A percentile compares a stretch with the other conserved stretches of the same genome.
phyloP scores from a whole-genome alignment of 306 rosid genomes.

The Cyclanthera cordifolia region DNA sequence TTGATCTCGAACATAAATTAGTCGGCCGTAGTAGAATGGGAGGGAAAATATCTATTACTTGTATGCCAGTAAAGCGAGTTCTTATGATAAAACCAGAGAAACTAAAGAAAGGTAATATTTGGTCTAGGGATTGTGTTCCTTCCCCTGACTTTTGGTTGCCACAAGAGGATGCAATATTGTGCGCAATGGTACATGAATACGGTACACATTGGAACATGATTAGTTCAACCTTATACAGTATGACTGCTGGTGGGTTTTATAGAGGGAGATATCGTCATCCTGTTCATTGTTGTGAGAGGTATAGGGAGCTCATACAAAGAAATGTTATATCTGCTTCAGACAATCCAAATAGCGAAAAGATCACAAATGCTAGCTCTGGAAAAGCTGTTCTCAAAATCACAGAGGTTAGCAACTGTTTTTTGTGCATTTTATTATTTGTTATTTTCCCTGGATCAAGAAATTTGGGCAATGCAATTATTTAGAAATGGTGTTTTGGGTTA shows the following conservation, averaged over 20 bases:
- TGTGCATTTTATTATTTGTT: background rate
- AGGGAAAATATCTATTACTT: constrained; percentile 78
- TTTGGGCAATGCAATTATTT: background rate
- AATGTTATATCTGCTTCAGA: constrained; percentile 52
- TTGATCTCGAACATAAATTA: constrained; percentile 56
- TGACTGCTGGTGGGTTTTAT: constrained; percentile 81
- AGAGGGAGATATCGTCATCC: constrained; percentile 95
- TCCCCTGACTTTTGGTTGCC: constrained; percentile 81
- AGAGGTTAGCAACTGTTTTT: constrained; percentile 45
- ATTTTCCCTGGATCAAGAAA: background rate
- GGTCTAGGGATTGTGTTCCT: constrained; percentile 88
- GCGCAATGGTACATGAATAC: constrained; percentile 88
- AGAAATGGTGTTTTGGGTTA: background rate
- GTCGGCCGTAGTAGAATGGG: constrained; percentile 65
- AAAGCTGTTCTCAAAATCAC: constrained; percentile 92
- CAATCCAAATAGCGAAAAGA: constrained; percentile 58
- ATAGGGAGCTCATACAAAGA: constrained; percentile 73
- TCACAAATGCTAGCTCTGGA: constrained; percentile 58
- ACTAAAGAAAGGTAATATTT: constrained; percentile 60
- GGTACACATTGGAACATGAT: constrained; percentile 89
- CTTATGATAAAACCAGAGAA: constrained; percentile 75
- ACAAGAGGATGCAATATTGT: constrained; percentile 84
- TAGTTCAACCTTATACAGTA: constrained; percentile 63
- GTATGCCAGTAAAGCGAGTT: constrained; percentile 78
- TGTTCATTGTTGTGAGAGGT: constrained; percentile 92